Conservation (phyloP, 1,139 yeast genomes). For the Magnusiomyces paraingens region DNA sequence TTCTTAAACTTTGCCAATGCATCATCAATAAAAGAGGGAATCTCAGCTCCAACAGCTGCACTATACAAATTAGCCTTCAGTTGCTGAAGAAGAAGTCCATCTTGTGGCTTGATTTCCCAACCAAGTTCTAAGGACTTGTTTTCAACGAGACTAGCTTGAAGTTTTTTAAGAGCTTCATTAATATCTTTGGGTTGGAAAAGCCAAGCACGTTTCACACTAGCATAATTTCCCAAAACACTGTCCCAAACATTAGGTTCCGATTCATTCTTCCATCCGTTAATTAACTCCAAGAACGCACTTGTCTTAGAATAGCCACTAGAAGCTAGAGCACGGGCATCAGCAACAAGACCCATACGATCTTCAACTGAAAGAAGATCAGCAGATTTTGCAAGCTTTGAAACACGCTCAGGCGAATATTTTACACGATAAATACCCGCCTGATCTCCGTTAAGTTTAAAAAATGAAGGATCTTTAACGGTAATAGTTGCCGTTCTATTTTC, state of each 20-base stretch:
- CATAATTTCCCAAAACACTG: slow-evolving; percentile 52
- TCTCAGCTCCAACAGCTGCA: slow-evolving; percentile 58
- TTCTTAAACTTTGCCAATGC: slow-evolving; percentile 53
- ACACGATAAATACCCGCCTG: slow-evolving; percentile 83
- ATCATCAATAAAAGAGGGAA: slow-evolving; percentile 46
- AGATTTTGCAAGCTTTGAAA: slow-evolving; percentile 66
- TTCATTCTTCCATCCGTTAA: slow-evolving; percentile 53
- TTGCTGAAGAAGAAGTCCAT: slow-evolving; percentile 66
- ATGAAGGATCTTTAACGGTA: slow-evolving; percentile 40
- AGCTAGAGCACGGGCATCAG: slow-evolving; percentile 71
- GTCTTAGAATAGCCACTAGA: slow-evolving; percentile 69
- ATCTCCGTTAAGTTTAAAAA: slow-evolving; percentile 74
- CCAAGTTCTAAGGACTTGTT: slow-evolving; percentile 58
- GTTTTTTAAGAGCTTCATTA: slow-evolving; percentile 50
- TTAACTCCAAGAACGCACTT: slow-evolving; percentile 55
- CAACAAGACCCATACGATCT: slow-evolving; percentile 80
- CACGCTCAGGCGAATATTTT: slow-evolving; percentile 65
- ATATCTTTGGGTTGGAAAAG: slow-evolving; percentile 56
- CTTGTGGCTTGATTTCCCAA: slow-evolving; percentile 57
- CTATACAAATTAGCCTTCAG: slow-evolving; percentile 68
- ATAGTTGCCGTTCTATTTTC: slow-evolving; percentile 48
- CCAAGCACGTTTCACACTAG: slow-evolving; percentile 59
- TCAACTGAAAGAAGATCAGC: slow-evolving; percentile 65
- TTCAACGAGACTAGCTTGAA: slow-evolving; percentile 54
- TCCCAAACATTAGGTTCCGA: slow-evolving; percentile 52